Evolutionary conservation across 768 basidiomycete genomes (phyloP).

Genomic region (Mycena latifolia): DNA sequence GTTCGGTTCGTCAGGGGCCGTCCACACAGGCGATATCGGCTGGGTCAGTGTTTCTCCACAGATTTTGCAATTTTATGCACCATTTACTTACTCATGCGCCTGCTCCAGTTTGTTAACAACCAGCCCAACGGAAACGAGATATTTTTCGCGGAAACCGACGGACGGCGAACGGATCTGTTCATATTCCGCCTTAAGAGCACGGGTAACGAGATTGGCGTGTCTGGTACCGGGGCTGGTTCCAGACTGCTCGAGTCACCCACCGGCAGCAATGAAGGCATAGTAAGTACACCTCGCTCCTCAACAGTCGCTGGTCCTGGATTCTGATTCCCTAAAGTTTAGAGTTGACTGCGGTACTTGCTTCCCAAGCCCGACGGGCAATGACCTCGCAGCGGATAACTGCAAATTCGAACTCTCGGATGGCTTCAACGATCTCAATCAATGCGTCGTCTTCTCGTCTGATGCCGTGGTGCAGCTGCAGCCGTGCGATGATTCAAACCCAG

Average conservation of each 20-base stretch:
- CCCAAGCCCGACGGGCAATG: background rate
- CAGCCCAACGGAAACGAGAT: conserved; percentile 9
- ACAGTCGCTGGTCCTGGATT: background rate
- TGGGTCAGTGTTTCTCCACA: background rate
- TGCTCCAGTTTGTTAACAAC: background rate
- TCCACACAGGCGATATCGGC: background rate
- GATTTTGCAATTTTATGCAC: conserved; percentile 4
- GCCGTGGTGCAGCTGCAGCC: background rate
- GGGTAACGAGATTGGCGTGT: conserved; percentile 2
- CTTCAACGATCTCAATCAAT: background rate
- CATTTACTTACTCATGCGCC: background rate
- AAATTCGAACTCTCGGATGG: background rate
- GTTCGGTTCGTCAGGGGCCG: conserved; percentile 11
- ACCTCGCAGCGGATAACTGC: background rate
- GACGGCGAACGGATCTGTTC: background rate
- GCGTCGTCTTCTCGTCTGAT: background rate
- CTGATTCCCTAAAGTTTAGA: background rate
- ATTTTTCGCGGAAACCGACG: background rate
- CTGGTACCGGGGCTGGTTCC: background rate
- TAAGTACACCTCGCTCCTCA: background rate
- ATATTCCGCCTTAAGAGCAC: background rate
- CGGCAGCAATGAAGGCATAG: background rate
- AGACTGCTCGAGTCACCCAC: background rate
- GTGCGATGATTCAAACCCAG: background rate
- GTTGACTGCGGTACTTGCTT: background rate